phyloP scores from a whole-genome alignment of 345 rosid genomes.

The Cardamine resedifolia region DNA sequence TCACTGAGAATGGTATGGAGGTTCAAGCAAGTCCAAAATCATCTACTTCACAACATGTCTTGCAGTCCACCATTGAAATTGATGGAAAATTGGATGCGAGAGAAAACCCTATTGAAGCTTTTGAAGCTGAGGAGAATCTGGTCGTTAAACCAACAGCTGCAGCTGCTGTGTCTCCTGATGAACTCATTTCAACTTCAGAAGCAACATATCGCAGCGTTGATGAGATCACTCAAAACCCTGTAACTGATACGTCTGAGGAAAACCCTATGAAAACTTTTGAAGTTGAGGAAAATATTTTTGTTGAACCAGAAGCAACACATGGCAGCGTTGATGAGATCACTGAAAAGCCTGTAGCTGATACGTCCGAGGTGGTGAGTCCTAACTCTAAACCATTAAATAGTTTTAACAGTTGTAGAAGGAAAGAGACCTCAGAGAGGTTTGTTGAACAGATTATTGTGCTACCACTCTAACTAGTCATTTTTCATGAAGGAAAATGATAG shows the following conservation, averaged over 20 bases:
- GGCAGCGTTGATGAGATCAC: constrained; percentile 13
- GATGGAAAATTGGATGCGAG: constrained; percentile 23
- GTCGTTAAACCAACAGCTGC: constrained; percentile 26
- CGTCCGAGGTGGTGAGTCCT: constrained; percentile 39
- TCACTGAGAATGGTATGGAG: constrained; percentile 12
- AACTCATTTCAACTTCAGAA: constrained; percentile 29
- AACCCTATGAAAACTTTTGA: not conserved
- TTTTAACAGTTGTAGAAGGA: constrained; percentile 8
- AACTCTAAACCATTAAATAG: constrained; percentile 7
- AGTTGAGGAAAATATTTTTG: constrained; percentile 3
- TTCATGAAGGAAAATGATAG: constrained; percentile 28
- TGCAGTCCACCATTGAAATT: constrained; percentile 16
- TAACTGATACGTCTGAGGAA: constrained; percentile 22
- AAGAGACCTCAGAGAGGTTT: constrained; percentile 7
- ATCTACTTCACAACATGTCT: constrained; percentile 31
- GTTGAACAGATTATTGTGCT: constrained; percentile 1
- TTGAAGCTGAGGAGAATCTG: constrained; percentile 28
- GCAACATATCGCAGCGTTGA: constrained; percentile 22
- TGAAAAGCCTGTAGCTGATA: constrained; percentile 18
- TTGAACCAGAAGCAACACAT: constrained; percentile 25
- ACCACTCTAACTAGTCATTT: constrained; percentile 22
- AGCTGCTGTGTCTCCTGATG: constrained; percentile 24
- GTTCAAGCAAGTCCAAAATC: constrained; percentile 17
- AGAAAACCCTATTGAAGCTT: not conserved
- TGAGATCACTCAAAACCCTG: constrained; percentile 18